Base-by-base conservation (phyloP, 805 yeast species). In the Candida nonsorbophila region DNA sequence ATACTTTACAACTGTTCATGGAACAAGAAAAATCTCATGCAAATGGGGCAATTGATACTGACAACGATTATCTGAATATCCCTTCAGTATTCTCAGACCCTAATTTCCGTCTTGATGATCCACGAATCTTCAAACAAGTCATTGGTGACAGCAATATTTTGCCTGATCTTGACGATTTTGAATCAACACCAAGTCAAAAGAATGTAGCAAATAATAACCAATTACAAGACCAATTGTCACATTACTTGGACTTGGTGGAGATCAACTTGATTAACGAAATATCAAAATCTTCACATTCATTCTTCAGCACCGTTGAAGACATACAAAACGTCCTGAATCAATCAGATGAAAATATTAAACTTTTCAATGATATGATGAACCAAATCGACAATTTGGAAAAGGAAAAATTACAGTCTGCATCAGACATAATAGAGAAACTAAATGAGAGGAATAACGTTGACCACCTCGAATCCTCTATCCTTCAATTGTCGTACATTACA, bases 221-320 rank as follows among this genome's bases (percentile, higher is more conserved):
- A 14, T 53, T 88, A 11, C 95, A 82, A 45, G 94, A 86, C 24
- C 78, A 76, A 47, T 60, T 90, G 19, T 83, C 92, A 3, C 77
- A 78, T 55, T 86, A 87, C 47, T 63, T 92, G 32, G 97, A 92
- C 49, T 68, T 77, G 1, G 86, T 90, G 1, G 98, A 90, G 55
- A 66, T 84, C 20, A 79, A 82, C 37, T 58, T 90, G 23, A 82
- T 88, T 12, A 68, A 74, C 22, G 95, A 87, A 53, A 86, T 92
- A 18, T 81, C 95, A 3, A 73, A 74, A 39, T 82, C 95, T 0
- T 84, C 96, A 0, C 76, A 77, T 30, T 78, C 88, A 6, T 90
- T 92, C 48, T 87, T 87, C 55, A 76, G 76, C 29, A 88, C 96
- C 0, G 61, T 94, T 31, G 84, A 79, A 30, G 94, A 86, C 38